Conservation (phyloP, 2,329 filamentous ascomycete genomes). For the Diplocarpon mali region DNA sequence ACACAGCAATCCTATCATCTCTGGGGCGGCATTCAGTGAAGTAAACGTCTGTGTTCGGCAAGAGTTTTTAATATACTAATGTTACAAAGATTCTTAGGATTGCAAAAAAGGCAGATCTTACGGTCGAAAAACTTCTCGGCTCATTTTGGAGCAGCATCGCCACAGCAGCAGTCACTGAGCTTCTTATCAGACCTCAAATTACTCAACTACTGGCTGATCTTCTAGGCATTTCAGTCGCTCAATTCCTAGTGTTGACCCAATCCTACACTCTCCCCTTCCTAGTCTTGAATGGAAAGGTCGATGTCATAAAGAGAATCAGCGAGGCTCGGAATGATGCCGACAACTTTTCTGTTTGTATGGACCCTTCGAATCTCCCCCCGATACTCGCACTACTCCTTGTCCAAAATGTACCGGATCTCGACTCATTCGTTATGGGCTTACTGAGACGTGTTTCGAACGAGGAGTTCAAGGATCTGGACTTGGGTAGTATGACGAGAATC, state of each 20-base stretch:
- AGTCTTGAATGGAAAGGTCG: constrained; percentile 64
- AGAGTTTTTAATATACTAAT: constrained; percentile 1
- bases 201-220: constrained; percentile 71
- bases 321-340: constrained; percentile 63
- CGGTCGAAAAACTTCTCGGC: constrained; percentile 59
- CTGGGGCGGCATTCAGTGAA: constrained; percentile 74
- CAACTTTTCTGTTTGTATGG: constrained; percentile 42
- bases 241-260: constrained; percentile 68
- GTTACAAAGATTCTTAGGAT: constrained; percentile 55
- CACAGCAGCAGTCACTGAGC: constrained; percentile 70
- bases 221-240: constrained; percentile 61
- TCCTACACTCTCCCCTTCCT: constrained; percentile 76
- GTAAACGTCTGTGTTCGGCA: constrained; percentile 35
- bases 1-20: constrained; percentile 67
- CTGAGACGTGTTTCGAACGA: constrained; percentile 55
- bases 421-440: constrained; percentile 56
- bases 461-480: constrained; percentile 52
- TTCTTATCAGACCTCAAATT: constrained; percentile 71
- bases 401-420: constrained; percentile 45
- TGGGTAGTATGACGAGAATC: constrained; percentile 59
- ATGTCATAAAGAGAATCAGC: constrained; percentile 73
- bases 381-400: constrained; percentile 49
- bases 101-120: constrained; percentile 51
- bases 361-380: constrained; percentile 43
- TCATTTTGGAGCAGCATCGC: constrained; percentile 86